A percentile compares a stretch with the other conserved stretches of the same genome.
These are phyloP conservation scores for Salix viminalis DNA, from an alignment of 345 rosid species.

Conservation along the genomic window DNA sequence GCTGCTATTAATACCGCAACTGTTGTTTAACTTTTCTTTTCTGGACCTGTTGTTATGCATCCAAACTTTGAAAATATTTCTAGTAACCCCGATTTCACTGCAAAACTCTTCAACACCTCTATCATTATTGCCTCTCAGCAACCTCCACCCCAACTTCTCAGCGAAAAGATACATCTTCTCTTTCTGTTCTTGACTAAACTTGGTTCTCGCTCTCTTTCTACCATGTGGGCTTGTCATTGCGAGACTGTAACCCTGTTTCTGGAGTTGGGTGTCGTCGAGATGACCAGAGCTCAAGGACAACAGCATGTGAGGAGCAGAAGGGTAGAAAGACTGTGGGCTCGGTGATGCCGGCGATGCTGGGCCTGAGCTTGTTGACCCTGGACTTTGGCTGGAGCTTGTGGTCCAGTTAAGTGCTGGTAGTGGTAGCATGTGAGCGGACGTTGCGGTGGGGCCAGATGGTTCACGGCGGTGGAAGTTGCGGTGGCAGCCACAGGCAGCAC, in stretches of 20 bases:
- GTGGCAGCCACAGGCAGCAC: constrained; percentile 93
- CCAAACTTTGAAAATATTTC: constrained; percentile 79
- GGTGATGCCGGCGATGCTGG: constrained; percentile 52
- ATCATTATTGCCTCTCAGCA: constrained; percentile 50
- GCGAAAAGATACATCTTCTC: constrained; percentile 63
- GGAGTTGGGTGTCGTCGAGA: constrained; percentile 27
- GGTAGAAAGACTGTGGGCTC: constrained; percentile 52
- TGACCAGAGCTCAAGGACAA: constrained; percentile 48
- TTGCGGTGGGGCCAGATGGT: constrained; percentile 6
- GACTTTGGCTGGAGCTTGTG: constrained; percentile 34
- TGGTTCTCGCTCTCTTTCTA: constrained; percentile 61
- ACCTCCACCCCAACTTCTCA: constrained; percentile 67
- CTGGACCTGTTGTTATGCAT: constrained; percentile 74
- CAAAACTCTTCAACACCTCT: constrained; percentile 48
- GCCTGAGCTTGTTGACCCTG: constrained; percentile 25
- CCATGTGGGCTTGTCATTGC: constrained; percentile 22
- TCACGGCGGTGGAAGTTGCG: constrained; percentile 90
- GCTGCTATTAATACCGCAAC: constrained; percentile 5
- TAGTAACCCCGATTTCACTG: constrained; percentile 50
- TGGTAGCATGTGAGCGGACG: constrained; percentile 12
- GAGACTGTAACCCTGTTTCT: constrained; percentile 6
- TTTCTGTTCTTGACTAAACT: constrained; percentile 64
- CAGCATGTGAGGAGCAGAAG: constrained; percentile 58
- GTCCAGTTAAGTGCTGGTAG: constrained; percentile 20
- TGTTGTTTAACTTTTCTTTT: constrained; percentile 29